Conservation (phyloP, 805 yeast species). For the Ogataea angusta region DNA sequence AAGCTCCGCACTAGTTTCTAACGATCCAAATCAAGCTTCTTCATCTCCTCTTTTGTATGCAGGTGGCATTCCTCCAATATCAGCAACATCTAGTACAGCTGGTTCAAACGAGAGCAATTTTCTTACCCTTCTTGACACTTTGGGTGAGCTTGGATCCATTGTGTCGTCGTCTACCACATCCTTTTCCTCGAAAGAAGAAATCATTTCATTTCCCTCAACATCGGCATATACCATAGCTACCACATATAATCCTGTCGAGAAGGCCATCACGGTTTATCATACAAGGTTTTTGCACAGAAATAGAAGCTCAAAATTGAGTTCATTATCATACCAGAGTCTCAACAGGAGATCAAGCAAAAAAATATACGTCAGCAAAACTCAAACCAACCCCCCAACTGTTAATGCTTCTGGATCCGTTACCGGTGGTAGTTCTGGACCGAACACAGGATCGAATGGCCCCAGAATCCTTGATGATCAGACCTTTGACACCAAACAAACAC, state of each 20-base stretch:
- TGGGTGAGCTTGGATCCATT: constrained; percentile 68
- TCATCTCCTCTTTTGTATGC: constrained; percentile 10
- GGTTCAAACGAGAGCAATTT: constrained; percentile 37
- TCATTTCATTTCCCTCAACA: constrained; percentile 50
- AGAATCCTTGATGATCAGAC: constrained; percentile 36
- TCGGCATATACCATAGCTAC: constrained; percentile 47
- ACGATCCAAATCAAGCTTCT: constrained; percentile 1
- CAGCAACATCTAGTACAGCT: constrained; percentile 13
- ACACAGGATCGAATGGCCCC: constrained; percentile 41
- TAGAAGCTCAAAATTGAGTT: constrained; percentile 17
- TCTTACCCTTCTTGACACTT: constrained; percentile 70
- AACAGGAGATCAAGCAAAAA: constrained; percentile 26
- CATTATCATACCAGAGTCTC: constrained; percentile 15
- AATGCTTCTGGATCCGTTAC: constrained; percentile 18
- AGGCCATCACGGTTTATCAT: constrained; percentile 51
- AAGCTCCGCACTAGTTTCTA: constrained; percentile 8
- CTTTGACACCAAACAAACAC: constrained; percentile 29
- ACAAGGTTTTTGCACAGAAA: constrained; percentile 39
- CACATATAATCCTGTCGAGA: constrained; percentile 49
- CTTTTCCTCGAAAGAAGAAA: constrained; percentile 54
- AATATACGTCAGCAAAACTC: constrained; percentile 14
- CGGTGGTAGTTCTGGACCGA: constrained; percentile 21
- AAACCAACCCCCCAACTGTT: constrained; percentile 3
- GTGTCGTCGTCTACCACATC: constrained; percentile 68
- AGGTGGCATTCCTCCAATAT: constrained; percentile 15